phyloP scores from a whole-genome alignment of 2,329 filamentous ascomycete species.

The Coniochaeta pulveracea region DNA sequence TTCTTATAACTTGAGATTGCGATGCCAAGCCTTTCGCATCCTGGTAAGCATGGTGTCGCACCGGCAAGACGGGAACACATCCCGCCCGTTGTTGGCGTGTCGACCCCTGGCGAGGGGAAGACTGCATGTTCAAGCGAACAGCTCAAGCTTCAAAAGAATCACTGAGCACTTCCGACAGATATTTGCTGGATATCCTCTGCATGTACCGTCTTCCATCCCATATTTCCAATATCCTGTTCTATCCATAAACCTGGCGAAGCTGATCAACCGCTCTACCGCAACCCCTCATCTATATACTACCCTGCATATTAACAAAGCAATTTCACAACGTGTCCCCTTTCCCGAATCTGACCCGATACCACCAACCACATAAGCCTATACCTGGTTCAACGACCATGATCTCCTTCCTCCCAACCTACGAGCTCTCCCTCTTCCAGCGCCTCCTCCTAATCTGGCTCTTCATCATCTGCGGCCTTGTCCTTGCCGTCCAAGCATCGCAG shows the following conservation, averaged over 20 bases:
- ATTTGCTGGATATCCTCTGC: too few species aligned
- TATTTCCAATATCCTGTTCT: too few species aligned
- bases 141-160: neutral
- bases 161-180: too few species aligned
- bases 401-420: conserved; percentile 8
- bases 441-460: conserved; percentile 12
- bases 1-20: too few species aligned
- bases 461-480: conserved; percentile 9
- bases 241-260: too few species aligned
- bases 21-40: too few species aligned
- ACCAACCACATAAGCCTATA: neutral
- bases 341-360: neutral
- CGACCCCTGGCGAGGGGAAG: neutral
- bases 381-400: neutral
- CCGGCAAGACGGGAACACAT: conserved; percentile 3
- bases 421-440: conserved; percentile 11
- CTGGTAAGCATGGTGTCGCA: too few species aligned
- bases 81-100: too few species aligned
- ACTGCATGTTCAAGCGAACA: neutral
- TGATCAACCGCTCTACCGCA: too few species aligned
- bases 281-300: too few species aligned
- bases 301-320: too few species aligned
- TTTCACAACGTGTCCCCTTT: conserved; percentile 2
- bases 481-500: conserved; percentile 10
- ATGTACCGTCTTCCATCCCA: too few species aligned